Evolutionary conservation across 1,139 yeast genomes (phyloP), one percentile per base, ranked within the genome.

Genomic region (Saccharomycopsis phalli): DNA sequence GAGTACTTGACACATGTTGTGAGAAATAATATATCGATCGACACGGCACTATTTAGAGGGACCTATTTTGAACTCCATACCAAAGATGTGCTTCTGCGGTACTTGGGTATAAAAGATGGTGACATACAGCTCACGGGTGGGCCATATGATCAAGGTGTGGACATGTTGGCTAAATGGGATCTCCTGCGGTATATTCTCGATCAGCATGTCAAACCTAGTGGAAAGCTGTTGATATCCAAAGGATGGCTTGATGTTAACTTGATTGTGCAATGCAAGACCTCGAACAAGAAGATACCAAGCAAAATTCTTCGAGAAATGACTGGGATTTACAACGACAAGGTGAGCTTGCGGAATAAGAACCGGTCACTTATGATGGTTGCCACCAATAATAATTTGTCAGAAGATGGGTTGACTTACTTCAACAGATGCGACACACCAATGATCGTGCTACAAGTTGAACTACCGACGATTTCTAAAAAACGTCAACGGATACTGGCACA

Each of bases 111-210:
- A 7, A n/a, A 20, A 3, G 30, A 20, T 4, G 17, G 30, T n/a
- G 18, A 36, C n/a, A 31, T 45, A 4, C 22, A 16, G 4, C 11
- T 40, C n/a, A 40, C 31, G 11, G 48, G 48, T 2, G 48, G 48
- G 2, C 19, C 48, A 3, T 40, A 44, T 26, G 48, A 45, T 25
- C 31, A 38, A 19, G 48, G 48, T 4, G 29, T 45, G 5, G 48
- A 45, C 20, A 20, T 45, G 4, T 13, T 31, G 8, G 43, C 40
- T 13, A 30, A 39, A 16, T 45, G 48, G 48, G 36, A 45, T 29
- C 21, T 45, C 3, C 6, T 13, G 4, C 44, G 40, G 18, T 42
- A 39, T 34, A 3, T n/a, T n/a, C n/a, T n/a, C n/a, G n/a, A n/a
- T 14, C 13, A 23, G 34, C n/a, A n/a, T n/a, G n/a, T n/a, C n/a